phyloP scores from a whole-genome alignment of 2,329 filamentous ascomycete species.

The Pestalotiopsis sp. region DNA sequence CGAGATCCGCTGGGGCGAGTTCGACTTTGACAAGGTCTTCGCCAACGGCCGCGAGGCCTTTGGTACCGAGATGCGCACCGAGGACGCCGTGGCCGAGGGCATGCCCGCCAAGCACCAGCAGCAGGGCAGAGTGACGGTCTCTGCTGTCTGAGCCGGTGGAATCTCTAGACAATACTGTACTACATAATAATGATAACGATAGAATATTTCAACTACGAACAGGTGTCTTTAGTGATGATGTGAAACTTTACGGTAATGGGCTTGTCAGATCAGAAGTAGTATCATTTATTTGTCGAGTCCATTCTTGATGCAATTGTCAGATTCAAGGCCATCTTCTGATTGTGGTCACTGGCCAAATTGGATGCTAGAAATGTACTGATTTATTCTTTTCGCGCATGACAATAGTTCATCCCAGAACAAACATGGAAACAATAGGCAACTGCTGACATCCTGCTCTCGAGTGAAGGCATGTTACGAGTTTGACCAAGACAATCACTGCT shows the following conservation, averaged over 20 bases:
- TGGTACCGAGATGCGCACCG: constrained; percentile 24
- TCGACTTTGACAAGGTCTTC: constrained; percentile 61
- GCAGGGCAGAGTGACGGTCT: neutral
- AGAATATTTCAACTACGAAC: neutral
- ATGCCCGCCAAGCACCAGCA: constrained; percentile 1
- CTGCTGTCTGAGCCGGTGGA: neutral
- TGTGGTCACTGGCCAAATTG: no score
- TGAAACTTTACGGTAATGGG: neutral
- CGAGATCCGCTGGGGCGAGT: constrained; percentile 59
- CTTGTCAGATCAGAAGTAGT: neutral
- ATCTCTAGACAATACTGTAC: neutral
- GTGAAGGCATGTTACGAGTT: no score
- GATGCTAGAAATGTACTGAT: no score
- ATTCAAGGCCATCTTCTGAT: neutral
- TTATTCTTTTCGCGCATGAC: no score
- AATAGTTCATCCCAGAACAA: no score
- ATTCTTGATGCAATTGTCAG: neutral
- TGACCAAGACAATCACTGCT: no score
- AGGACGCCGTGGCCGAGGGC: constrained; percentile 4
- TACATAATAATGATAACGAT: neutral
- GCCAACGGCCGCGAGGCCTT: constrained; percentile 40
- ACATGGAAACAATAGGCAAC: no score
- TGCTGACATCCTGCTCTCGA: no score
- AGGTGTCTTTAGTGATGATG: neutral
- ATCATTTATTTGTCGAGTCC: neutral